Conservation (phyloP, 768 basidiomycete species). For the Pisolithus marmoratus region DNA sequence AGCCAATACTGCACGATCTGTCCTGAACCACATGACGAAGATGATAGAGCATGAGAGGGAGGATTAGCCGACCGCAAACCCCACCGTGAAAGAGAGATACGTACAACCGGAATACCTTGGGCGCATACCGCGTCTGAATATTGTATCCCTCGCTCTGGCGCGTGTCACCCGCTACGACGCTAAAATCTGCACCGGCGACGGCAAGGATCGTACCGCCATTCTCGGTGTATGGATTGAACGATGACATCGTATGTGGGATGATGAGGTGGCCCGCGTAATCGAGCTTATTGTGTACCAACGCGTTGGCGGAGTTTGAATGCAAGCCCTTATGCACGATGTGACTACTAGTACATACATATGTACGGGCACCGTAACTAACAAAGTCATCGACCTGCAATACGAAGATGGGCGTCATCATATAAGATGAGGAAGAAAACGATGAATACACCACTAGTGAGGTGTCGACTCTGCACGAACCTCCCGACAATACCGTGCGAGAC, state of each 20-base stretch:
- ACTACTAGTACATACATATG: too few relatives aligned
- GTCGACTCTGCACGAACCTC: too few relatives aligned
- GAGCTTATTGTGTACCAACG: neutral
- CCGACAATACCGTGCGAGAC: too few relatives aligned
- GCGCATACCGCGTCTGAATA: conserved; percentile 96
- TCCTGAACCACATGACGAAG: conserved; percentile 42
- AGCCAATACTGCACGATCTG: conserved; percentile 87
- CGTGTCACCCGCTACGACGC: conserved; percentile 94
- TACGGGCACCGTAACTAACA: too few relatives aligned
- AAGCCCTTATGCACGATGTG: too few relatives aligned
- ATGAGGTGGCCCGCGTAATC: conserved; percentile 10
- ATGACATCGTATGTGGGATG: conserved; percentile 21
- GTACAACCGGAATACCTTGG: conserved; percentile 91
- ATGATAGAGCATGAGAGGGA: neutral
- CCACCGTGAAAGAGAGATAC: conserved; percentile 24
- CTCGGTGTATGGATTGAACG: conserved; percentile 85
- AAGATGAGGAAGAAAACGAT: too few relatives aligned
- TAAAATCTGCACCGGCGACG: conserved; percentile 90
- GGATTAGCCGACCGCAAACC: neutral
- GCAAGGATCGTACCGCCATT: conserved; percentile 97
- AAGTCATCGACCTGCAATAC: too few relatives aligned
- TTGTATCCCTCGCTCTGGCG: conserved; percentile 95
- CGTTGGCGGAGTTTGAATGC: conserved; percentile 5
- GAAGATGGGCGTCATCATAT: too few relatives aligned
- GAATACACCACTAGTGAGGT: too few relatives aligned